Conservation (phyloP, 495 filamentous ascomycete genomes). For the Daldinia loculata region DNA sequence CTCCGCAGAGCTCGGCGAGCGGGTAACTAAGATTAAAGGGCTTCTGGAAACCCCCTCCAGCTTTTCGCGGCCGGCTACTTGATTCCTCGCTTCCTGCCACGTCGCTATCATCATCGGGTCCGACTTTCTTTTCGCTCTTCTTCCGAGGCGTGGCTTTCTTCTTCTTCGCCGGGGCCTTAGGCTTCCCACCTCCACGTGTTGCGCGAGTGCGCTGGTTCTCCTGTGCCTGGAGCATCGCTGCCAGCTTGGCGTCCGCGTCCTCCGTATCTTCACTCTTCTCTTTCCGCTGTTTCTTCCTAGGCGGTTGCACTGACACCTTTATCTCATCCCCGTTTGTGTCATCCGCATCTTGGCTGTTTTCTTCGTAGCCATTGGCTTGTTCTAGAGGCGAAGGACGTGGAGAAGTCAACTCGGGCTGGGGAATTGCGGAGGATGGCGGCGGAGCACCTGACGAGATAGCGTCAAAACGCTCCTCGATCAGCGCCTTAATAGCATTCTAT, state of each 20-base stretch:
- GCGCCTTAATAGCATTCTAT: conserved; percentile 78
- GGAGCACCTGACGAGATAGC: conserved; percentile 65
- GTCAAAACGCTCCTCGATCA: conserved; percentile 93
- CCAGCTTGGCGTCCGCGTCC: conserved; percentile 85
- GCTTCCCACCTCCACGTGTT: conserved; percentile 72
- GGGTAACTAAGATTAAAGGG: conserved; percentile 61
- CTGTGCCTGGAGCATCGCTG: conserved; percentile 89
- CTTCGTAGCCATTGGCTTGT: conserved; percentile 49
- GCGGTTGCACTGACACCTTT: conserved; percentile 59
- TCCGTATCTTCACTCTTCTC: conserved; percentile 53
- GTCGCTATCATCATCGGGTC: conserved; percentile 82
- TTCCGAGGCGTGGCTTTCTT: conserved; percentile 61
- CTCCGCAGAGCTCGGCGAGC: conserved; percentile 62
- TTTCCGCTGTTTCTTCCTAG: conserved; percentile 67
- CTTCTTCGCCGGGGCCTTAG: conserved; percentile 70
- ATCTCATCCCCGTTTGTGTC: conserved; percentile 56
- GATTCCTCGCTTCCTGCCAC: conserved; percentile 68
- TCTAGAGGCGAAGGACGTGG: conserved; percentile 35
- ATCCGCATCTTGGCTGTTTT: conserved; percentile 28
- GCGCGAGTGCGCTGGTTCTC: conserved; percentile 78
- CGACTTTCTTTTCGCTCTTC: conserved; percentile 80
- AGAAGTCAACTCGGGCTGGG: conserved; percentile 35
- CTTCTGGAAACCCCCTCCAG: conserved; percentile 61
- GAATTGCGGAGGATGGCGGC: conserved; percentile 46
- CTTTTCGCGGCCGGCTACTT: conserved; percentile 58